Base-by-base conservation (phyloP, 345 rosid species). In the Carallia pectinifolia region DNA sequence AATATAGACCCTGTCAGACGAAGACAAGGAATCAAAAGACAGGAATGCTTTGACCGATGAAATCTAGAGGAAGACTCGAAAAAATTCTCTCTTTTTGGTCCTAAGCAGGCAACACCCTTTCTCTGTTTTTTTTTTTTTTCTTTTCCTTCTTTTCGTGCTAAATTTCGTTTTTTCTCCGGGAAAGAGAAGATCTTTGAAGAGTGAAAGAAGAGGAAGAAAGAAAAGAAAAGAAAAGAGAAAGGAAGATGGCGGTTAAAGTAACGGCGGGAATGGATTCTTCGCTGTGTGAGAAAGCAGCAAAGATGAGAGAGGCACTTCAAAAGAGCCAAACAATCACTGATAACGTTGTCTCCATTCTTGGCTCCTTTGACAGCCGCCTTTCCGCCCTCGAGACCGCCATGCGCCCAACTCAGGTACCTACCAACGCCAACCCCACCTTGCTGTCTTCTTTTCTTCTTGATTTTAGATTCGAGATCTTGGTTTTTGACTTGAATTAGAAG, bases 371-470 rank as follows among this genome's bases (percentile, higher is more conserved):
- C 71, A 89, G 91, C 83, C 97, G 99, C 62, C 97, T 92, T 19
- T 95, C 99, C 63, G 88, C 95, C 68, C 96, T 95, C 10, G 99
- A 95, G 77, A 85, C 97, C 50, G 99, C 99, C 81, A 92, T 95
- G 99, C 96, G 99, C 67, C 97, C 99, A 2, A 92, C 97, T 81
- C 99, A 95, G 97, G 99, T 95, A 16, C 36, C 4, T 44, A 9
- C 48, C 48, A 23, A 23, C 9, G 10, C 48, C 6, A 19, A 38
- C 4, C 4, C n/a, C 36, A 6, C 39, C 61, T 30, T 30, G 3
- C 30, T 48, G 33, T 13, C 40, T 61, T 39, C 15, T 61, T 19
- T 40, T 40, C 34, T 33, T 19, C 60, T 34, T 38, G 18, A 63
- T 47, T 44, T 23, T 36, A 48, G 18, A 40, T 40, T 40, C 48